phyloP scores from a whole-genome alignment of 2,329 filamentous ascomycete species.

The Ophiostoma ulmi region DNA sequence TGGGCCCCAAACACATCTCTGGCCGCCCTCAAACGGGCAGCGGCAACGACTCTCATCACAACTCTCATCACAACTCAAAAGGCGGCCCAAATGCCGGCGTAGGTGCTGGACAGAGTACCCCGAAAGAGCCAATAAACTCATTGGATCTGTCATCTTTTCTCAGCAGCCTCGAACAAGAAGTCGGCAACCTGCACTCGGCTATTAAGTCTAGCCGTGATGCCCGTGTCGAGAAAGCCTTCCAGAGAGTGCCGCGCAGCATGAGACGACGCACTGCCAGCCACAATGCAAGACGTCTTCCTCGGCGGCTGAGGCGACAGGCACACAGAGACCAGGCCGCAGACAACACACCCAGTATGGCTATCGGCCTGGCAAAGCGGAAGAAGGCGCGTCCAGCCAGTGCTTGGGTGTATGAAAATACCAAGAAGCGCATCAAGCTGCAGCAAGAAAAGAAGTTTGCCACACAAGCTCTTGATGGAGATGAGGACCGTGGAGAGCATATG shows the following conservation, averaged over 20 bases:
- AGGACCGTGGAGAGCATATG: background rate
- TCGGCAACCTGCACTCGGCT: slow-evolving; percentile 74
- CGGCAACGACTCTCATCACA: background rate
- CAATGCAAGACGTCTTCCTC: slow-evolving; percentile 85
- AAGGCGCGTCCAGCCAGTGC: slow-evolving; percentile 29
- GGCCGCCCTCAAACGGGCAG: background rate
- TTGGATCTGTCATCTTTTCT: slow-evolving; percentile 82
- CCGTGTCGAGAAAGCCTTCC: slow-evolving; percentile 63
- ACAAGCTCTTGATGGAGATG: background rate
- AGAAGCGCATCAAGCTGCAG: slow-evolving; percentile 31
- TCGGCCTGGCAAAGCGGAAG: slow-evolving; percentile 45
- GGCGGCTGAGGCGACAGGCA: slow-evolving; percentile 65
- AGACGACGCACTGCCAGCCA: slow-evolving; percentile 87
- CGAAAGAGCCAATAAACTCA: slow-evolving; percentile 56
- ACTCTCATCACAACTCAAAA: background rate
- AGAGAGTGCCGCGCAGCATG: slow-evolving; percentile 80
- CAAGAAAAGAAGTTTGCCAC: slow-evolving; percentile 24
- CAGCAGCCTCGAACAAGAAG: slow-evolving; percentile 81
- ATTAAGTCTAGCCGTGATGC: slow-evolving; percentile 62
- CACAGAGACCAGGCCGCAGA: slow-evolving; percentile 75
- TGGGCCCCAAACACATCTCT: background rate
- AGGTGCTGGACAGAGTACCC: background rate
- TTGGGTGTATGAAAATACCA: slow-evolving; percentile 31
- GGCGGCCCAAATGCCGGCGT: background rate
- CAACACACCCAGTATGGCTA: slow-evolving; percentile 76